phyloP scores from a whole-genome alignment of 495 filamentous ascomycete genomes.

The Podospora pseudoanserina region DNA sequence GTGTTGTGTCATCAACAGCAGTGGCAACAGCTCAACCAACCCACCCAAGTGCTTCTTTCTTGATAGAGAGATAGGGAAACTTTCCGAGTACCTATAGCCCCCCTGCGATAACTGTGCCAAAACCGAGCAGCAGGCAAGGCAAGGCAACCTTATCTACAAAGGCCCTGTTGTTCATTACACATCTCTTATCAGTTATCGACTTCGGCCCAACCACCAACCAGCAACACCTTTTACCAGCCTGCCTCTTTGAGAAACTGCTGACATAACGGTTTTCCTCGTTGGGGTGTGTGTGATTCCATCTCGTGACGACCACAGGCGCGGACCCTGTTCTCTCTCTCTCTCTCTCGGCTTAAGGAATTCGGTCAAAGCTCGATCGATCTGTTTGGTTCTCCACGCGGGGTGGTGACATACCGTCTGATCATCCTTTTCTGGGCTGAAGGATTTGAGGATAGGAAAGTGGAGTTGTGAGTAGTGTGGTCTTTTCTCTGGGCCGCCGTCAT shows the following conservation, averaged over 20 bases:
- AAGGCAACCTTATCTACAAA: not conserved
- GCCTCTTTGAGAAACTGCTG: not conserved
- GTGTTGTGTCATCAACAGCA: not conserved
- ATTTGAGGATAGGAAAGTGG: not conserved
- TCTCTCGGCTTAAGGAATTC: not conserved
- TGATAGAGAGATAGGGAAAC: not conserved
- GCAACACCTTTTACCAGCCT: not conserved
- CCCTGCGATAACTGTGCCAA: not conserved
- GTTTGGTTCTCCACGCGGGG: slow-evolving; percentile 5
- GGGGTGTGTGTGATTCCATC: not conserved
- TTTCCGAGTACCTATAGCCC: no score
- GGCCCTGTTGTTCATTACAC: not conserved
- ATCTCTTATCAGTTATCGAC: not conserved
- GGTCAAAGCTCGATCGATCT: not conserved
- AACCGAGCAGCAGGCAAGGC: not conserved
- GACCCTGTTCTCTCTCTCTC: not conserved
- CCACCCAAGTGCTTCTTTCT: not conserved
- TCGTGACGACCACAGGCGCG: slow-evolving; percentile 1
- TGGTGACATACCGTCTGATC: not conserved
- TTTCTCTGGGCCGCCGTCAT: not conserved
- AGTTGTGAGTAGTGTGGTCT: not conserved
- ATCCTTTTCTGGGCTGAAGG: not conserved
- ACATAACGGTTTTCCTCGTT: not conserved
- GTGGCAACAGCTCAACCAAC: not conserved
- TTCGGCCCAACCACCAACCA: not conserved